Conservation (phyloP, 2,329 filamentous ascomycete genomes). For the Hypomyces rosellus region DNA sequence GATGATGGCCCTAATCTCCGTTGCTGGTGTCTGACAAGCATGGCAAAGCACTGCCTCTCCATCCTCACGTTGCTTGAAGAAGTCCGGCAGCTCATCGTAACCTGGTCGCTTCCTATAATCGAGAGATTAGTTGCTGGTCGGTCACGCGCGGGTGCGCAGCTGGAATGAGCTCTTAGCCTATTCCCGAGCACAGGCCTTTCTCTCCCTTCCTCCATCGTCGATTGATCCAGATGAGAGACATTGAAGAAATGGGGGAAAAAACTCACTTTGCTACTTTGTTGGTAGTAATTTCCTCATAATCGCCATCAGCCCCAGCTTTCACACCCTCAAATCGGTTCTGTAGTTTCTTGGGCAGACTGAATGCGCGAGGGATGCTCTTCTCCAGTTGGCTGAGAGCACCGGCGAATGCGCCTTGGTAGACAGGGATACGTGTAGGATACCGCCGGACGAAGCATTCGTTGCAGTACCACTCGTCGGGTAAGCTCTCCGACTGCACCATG, state of each 20-base stretch:
- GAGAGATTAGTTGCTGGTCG: background rate
- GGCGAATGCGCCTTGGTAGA: slow-evolving; percentile 52
- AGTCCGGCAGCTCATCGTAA: slow-evolving; percentile 59
- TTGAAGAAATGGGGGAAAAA: slow-evolving; percentile 11
- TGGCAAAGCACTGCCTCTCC: slow-evolving; percentile 73
- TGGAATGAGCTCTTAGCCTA: too few relatives aligned
- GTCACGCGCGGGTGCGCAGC: background rate
- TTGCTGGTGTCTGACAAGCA: slow-evolving; percentile 61
- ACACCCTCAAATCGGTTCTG: slow-evolving; percentile 77
- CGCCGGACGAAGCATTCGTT: slow-evolving; percentile 57
- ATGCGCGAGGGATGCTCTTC: slow-evolving; percentile 64
- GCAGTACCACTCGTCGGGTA: slow-evolving; percentile 81
- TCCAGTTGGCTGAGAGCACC: slow-evolving; percentile 59
- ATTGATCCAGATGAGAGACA: too few relatives aligned
- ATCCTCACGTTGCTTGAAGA: slow-evolving; percentile 66
- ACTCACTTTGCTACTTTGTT: slow-evolving; percentile 61
- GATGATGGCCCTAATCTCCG: slow-evolving; percentile 62
- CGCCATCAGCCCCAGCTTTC: slow-evolving; percentile 66
- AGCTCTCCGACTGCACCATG: slow-evolving; percentile 62
- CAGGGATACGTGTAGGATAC: slow-evolving; percentile 39
- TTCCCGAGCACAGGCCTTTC: too few relatives aligned
- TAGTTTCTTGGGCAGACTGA: slow-evolving; percentile 62
- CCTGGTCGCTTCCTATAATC: slow-evolving; percentile 43
- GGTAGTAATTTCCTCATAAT: slow-evolving; percentile 64
- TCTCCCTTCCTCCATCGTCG: too few relatives aligned